Evolutionary conservation across 2,329 filamentous ascomycete species (phyloP).

Genomic region (Huntiella omanensis): DNA sequence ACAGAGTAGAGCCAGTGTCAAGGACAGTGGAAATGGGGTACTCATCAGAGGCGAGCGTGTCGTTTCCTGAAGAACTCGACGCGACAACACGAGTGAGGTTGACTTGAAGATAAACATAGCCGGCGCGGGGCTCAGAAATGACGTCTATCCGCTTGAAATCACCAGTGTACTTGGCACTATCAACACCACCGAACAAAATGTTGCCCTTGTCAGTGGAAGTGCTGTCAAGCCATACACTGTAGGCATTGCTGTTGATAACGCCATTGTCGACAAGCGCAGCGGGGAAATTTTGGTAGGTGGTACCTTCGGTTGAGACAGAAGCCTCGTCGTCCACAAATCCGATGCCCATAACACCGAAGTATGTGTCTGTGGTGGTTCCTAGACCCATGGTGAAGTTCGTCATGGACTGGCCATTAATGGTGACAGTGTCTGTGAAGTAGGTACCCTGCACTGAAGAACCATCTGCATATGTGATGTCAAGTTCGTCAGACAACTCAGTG

Average conservation of each 20-base stretch:
- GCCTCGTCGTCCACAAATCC: conserved; percentile 38
- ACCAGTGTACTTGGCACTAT: conserved; percentile 54
- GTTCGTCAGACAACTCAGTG: conserved; percentile 24
- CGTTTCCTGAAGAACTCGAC: conserved; percentile 29
- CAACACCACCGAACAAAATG: conserved; percentile 66
- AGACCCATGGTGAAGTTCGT: conserved; percentile 40
- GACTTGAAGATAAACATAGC: conserved; percentile 29
- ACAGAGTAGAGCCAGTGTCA: conserved; percentile 58
- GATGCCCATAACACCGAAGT: conserved; percentile 39
- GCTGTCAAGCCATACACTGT: conserved; percentile 51
- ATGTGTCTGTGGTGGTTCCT: conserved; percentile 32
- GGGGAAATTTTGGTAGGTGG: conserved; percentile 40
- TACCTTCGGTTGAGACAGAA: conserved; percentile 14
- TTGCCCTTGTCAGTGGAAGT: conserved; percentile 42
- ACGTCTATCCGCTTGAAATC: conserved; percentile 42
- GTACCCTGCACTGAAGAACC: conserved; percentile 36
- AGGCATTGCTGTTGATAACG: conserved; percentile 46
- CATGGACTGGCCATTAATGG: conserved; percentile 32
- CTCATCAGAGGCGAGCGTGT: conserved; percentile 23
- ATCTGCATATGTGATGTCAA: conserved; percentile 44
- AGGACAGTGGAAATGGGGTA: conserved; percentile 43
- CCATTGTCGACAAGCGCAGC: conserved; percentile 43
- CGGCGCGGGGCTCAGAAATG: conserved; percentile 21
- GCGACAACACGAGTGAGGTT: conserved; percentile 29
- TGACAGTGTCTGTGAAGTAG: conserved; percentile 39